Conservation (phyloP, 2,329 filamentous ascomycete species). For the Fusarium tricinctum region DNA sequence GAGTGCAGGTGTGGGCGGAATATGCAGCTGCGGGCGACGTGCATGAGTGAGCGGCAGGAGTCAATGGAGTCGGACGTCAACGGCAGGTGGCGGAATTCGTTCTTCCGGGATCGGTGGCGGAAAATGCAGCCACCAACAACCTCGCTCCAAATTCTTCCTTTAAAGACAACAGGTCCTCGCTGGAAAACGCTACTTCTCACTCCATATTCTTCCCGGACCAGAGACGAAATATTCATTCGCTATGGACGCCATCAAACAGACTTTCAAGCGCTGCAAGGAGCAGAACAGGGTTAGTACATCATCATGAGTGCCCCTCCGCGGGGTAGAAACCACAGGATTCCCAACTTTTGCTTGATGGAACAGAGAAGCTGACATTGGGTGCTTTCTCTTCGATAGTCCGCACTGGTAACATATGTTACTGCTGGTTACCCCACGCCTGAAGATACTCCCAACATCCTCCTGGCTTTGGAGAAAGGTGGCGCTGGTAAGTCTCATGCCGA, state of each 20-base stretch:
- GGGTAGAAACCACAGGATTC: conserved; percentile 36
- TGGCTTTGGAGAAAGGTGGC: conserved; percentile 93
- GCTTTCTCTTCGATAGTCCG: conserved; percentile 66
- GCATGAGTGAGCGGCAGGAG: conserved; percentile 44
- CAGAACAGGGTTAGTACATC: conserved; percentile 66
- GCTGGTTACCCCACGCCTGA: conserved; percentile 89
- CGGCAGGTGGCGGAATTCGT: conserved; percentile 49
- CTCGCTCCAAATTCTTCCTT: conserved; percentile 29
- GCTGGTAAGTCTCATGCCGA: conserved; percentile 72
- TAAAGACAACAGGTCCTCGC: conserved; percentile 31
- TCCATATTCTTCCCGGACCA: conserved; percentile 13
- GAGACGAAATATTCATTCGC: conserved; percentile 42
- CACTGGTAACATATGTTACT: conserved; percentile 95
- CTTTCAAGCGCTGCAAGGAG: conserved; percentile 72
- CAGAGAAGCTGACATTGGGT: conserved; percentile 41
- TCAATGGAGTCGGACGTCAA: conserved; percentile 21
- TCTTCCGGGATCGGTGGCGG: conserved; percentile 51
- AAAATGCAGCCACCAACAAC: conserved; percentile 35
- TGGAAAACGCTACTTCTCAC: conserved; percentile 1
- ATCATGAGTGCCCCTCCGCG: conserved; percentile 50
- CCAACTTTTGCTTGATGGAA: conserved; percentile 9
- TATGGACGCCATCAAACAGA: conserved; percentile 71
- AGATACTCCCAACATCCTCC: conserved; percentile 84
- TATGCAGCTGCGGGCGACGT: conserved; percentile 38
- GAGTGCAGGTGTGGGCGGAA: conserved; percentile 39